Evolutionary conservation across 2,329 filamentous ascomycete species (phyloP).

Genomic region (Aspergillus sp.): DNA sequence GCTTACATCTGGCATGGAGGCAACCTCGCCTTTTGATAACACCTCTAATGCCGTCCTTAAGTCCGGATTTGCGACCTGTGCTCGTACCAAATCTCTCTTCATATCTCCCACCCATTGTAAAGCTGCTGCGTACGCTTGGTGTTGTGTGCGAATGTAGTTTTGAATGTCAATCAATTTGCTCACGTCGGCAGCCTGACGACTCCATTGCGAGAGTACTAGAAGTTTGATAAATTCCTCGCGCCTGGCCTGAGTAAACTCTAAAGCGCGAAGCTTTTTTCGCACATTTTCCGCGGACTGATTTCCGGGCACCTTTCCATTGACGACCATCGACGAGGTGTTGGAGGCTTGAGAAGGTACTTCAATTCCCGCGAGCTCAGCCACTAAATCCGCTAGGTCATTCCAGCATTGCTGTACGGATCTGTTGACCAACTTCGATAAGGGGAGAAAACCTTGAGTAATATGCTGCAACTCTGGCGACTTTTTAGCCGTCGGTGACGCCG

Average conservation of each 20-base stretch:
- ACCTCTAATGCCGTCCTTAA: conserved; percentile 85
- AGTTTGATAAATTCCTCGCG: conserved; percentile 91
- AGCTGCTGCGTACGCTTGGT: conserved; percentile 59
- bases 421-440: conserved; percentile 71
- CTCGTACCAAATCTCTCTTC: conserved; percentile 69
- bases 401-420: conserved; percentile 82
- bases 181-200: conserved; percentile 73
- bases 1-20: conserved; percentile 76
- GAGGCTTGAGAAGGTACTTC: conserved; percentile 54
- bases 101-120: conserved; percentile 67
- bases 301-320: conserved; percentile 31
- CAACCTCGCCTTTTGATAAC: conserved; percentile 72
- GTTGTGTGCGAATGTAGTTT: conserved; percentile 67
- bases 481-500: conserved; percentile 1
- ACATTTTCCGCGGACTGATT: conserved; percentile 59
- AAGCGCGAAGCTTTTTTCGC: conserved; percentile 70
- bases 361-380: conserved; percentile 69
- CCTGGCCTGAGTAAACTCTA: conserved; percentile 76
- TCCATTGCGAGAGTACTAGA: conserved; percentile 88
- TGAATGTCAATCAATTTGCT: conserved; percentile 87
- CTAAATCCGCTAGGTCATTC: conserved; percentile 69
- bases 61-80: conserved; percentile 84
- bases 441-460: conserved; percentile 73
- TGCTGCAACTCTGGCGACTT: conserved; percentile 59
- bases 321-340: conserved; percentile 15